phyloP scores from a whole-genome alignment of 2,329 filamentous ascomycete species.

The Fusarium lyarnte region DNA sequence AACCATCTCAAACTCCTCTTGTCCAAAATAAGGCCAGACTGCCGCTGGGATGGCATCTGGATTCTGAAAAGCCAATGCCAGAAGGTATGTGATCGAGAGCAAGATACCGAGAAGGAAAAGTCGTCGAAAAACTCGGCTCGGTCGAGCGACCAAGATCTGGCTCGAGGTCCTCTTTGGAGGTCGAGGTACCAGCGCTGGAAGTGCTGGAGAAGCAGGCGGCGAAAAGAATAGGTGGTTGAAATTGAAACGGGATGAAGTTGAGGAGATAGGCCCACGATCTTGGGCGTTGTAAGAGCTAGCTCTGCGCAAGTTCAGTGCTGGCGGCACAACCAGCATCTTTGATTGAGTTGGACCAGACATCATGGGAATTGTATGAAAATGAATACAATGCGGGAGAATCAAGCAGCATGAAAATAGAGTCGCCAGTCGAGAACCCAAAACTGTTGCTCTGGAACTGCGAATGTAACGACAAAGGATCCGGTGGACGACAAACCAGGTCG shows the following conservation, averaged over 20 bases:
- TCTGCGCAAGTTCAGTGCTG: conserved; percentile 67
- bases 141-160: conserved; percentile 58
- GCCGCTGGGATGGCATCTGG: conserved; percentile 41
- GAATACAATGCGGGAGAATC: not conserved
- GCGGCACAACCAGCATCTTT: conserved; percentile 63
- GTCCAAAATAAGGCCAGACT: conserved; percentile 56
- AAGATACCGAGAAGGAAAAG: conserved; percentile 64
- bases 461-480: not conserved
- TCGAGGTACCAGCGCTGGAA: conserved; percentile 73
- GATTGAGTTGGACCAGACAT: conserved; percentile 57
- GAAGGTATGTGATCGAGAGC: conserved; percentile 61
- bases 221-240: conserved; percentile 75
- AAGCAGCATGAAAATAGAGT: conserved; percentile 33
- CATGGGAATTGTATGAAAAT: conserved; percentile 14
- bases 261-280: conserved; percentile 65
- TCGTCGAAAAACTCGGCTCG: conserved; percentile 66
- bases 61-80: conserved; percentile 43
- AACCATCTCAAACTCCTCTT: conserved; percentile 72
- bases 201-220: conserved; percentile 74
- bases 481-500: conserved; percentile 15
- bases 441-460: conserved; percentile 24
- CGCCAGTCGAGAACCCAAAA: conserved; percentile 29
- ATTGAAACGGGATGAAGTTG: conserved; percentile 70
- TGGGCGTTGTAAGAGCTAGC: conserved; percentile 65
- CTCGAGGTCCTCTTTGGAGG: conserved; percentile 67